Conservation (phyloP, 1,284 basidiomycete species). For the Pseudozyma tsukubaensis region DNA sequence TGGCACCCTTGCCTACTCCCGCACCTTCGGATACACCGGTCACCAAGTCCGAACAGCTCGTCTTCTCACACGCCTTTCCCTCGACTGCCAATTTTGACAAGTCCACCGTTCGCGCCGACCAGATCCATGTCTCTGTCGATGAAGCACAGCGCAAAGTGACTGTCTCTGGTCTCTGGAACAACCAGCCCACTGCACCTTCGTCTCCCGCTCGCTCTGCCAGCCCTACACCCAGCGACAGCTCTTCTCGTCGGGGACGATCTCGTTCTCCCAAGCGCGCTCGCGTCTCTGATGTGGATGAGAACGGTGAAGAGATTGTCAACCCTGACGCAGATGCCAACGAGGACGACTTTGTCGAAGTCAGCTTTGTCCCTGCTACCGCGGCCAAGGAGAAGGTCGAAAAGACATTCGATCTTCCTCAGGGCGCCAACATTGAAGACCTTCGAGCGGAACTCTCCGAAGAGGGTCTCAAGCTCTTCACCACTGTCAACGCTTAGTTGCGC, state of each 20-base stretch:
- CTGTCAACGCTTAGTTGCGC: constrained; percentile 23
- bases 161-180: constrained; percentile 50
- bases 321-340: constrained; percentile 28
- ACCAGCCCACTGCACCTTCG: constrained; percentile 12
- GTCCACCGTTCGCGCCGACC: constrained; percentile 31
- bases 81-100: constrained; percentile 16
- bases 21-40: neutral
- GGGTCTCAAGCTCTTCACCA: constrained; percentile 48
- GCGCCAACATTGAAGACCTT: constrained; percentile 38
- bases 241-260: constrained; percentile 39
- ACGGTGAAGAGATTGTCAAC: constrained; percentile 47
- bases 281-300: constrained; percentile 52
- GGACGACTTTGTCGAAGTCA: constrained; percentile 50
- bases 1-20: constrained; percentile 3
- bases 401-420: constrained; percentile 39
- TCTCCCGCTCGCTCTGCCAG: constrained; percentile 28
- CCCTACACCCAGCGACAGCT: constrained; percentile 39
- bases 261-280: constrained; percentile 52
- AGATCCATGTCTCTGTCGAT: constrained; percentile 48
- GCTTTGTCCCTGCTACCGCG: constrained; percentile 22
- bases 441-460: constrained; percentile 46
- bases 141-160: constrained; percentile 44
- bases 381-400: constrained; percentile 23
- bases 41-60: constrained; percentile 33
- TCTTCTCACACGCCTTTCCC: constrained; percentile 46